Percentiles rank a stretch among this genome's conserved stretches.
phyloP scores from a whole-genome alignment of 768 basidiomycete genomes.

The Lactarius tabidus region DNA sequence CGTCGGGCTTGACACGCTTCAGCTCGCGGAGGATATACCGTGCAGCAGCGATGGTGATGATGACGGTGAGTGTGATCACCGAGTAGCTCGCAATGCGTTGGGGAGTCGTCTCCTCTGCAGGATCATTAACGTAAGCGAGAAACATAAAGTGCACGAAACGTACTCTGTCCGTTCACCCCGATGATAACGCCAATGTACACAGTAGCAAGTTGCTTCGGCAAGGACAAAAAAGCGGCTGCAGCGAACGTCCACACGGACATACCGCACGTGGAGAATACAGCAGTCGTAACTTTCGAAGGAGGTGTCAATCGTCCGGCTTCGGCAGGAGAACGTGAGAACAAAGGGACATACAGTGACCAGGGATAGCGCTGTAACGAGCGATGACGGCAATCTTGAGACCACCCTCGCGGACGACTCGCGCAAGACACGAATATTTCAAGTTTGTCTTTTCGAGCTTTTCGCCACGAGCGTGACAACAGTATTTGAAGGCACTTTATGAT shows the following conservation, averaged over 20 bases:
- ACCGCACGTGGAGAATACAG: constrained; percentile 84
- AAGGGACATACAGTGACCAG: constrained; percentile 67
- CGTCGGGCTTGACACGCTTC: constrained; percentile 57
- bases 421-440: constrained; percentile 46
- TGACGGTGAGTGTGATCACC: constrained; percentile 61
- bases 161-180: constrained; percentile 32
- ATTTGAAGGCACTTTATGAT: constrained; percentile 70
- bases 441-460: constrained; percentile 54
- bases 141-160: neutral
- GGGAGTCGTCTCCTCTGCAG: constrained; percentile 40
- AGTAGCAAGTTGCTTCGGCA: constrained; percentile 89
- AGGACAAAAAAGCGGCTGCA: constrained; percentile 72
- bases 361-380: constrained; percentile 76
- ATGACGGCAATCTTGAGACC: constrained; percentile 83
- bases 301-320: neutral
- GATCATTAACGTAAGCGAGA: constrained; percentile 26
- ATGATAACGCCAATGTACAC: constrained; percentile 86
- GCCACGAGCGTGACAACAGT: constrained; percentile 68
- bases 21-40: constrained; percentile 81
- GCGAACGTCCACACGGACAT: constrained; percentile 77
- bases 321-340: neutral
- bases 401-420: constrained; percentile 70
- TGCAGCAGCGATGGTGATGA: constrained; percentile 73
- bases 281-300: constrained; percentile 65
- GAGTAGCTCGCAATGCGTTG: constrained; percentile 59